phyloP scores from a whole-genome alignment of 1,284 basidiomycete genomes.

The Puccinia brachypodii region DNA sequence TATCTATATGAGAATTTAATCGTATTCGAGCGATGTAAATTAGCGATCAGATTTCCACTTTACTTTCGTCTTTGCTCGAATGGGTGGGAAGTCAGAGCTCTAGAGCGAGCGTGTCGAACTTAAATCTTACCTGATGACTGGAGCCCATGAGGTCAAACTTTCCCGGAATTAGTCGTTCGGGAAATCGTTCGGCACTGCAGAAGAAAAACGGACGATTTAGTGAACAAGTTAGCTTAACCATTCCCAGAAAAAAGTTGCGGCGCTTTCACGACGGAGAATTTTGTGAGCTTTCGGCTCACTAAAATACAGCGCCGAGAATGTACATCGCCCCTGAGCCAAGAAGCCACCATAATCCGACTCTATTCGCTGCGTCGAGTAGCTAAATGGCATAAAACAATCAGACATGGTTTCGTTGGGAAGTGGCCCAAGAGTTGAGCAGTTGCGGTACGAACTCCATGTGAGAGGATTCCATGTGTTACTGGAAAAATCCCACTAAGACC shows the following conservation, averaged over 20 bases:
- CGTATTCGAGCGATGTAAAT: not conserved
- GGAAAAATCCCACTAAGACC: conserved; percentile 74
- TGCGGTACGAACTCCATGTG: conserved; percentile 56
- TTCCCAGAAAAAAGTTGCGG: conserved; percentile 51
- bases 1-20: not conserved
- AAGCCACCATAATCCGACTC: conserved; percentile 72
- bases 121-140: conserved; percentile 64
- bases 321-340: conserved; percentile 69
- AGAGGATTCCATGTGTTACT: conserved; percentile 66
- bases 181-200: conserved; percentile 69
- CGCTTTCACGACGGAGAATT: not conserved
- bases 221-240: not conserved
- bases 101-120: not conserved
- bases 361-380: conserved; percentile 62
- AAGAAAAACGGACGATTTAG: conserved; percentile 50
- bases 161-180: conserved; percentile 74
- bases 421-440: not conserved
- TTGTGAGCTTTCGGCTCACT: conserved; percentile 55
- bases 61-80: not conserved
- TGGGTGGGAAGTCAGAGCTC: not conserved
- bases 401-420: not conserved
- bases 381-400: conserved; percentile 57
- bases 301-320: conserved; percentile 73
- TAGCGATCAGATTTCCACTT: not conserved
- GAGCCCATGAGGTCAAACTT: conserved; percentile 76